Evolutionary conservation across 306 rosid genomes (phyloP).

Genomic region (Senna siamea): DNA sequence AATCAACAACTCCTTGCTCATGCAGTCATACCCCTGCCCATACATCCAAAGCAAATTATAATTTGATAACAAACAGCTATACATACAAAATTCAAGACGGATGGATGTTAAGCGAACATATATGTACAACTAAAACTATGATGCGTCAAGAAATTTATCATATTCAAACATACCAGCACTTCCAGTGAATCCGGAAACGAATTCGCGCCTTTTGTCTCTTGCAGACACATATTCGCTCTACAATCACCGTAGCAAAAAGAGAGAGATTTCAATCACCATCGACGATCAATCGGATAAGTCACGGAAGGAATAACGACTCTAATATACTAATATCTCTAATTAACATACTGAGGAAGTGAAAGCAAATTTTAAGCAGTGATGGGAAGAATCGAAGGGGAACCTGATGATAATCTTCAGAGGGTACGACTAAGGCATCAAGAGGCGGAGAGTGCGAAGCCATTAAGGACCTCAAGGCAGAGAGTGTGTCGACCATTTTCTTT

Average conservation of each 20-base stretch:
- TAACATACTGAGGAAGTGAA: neutral
- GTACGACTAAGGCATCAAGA: constrained; percentile 83
- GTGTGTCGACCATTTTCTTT: constrained; percentile 67
- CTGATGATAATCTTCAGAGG: constrained; percentile 98
- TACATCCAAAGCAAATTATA: neutral
- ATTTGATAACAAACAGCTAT: neutral
- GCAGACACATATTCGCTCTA: constrained; percentile 98
- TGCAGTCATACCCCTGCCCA: neutral
- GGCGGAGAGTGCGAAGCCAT: constrained; percentile 91
- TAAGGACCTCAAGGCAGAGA: constrained; percentile 68
- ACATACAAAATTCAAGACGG: constrained; percentile 14
- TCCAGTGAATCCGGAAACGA: constrained; percentile 94
- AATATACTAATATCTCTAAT: neutral
- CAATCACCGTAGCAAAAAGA: constrained; percentile 32
- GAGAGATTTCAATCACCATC: neutral
- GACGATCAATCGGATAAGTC: neutral
- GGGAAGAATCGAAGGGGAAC: constrained; percentile 42
- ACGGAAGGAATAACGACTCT: neutral
- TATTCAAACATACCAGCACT: constrained; percentile 77
- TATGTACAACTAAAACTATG: neutral
- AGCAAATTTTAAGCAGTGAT: neutral
- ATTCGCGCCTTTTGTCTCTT: constrained; percentile 83
- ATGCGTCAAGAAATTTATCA: neutral
- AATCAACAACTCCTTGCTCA: neutral
- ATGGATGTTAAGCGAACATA: neutral